A percentile compares a stretch with the other conserved stretches of the same genome.
phyloP scores from a whole-genome alignment of 352 stramenopile species.

The Phytophthora boehmeriae region DNA sequence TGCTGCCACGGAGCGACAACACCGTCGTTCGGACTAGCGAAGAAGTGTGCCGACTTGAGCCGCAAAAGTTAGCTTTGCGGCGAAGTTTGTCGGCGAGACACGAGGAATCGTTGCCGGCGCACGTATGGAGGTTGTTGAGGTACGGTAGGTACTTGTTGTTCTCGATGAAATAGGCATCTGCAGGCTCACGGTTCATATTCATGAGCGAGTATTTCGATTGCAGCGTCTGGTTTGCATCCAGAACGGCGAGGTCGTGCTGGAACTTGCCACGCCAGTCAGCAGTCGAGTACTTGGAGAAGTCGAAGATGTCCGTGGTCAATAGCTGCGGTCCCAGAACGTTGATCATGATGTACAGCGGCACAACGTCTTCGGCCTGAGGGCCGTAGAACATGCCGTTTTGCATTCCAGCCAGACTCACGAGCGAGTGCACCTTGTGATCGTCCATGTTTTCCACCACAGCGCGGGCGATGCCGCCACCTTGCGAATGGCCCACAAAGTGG shows the following conservation, averaged over 20 bases:
- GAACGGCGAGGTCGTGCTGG: slow-evolving; percentile 40
- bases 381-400: slow-evolving; percentile 66
- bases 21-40: slow-evolving; percentile 31
- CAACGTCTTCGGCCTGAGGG: slow-evolving; percentile 35
- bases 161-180: slow-evolving; percentile 6
- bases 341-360: slow-evolving; percentile 41
- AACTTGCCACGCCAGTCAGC: slow-evolving; percentile 36
- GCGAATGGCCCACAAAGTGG: slow-evolving; percentile 54
- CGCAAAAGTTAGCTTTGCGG: slow-evolving; percentile 35
- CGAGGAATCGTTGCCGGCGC: slow-evolving; percentile 1
- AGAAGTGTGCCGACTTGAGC: slow-evolving; percentile 34
- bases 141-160: slow-evolving; percentile 25
- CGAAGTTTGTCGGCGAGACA: slow-evolving; percentile 16
- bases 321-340: slow-evolving; percentile 32
- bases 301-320: slow-evolving; percentile 31
- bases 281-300: slow-evolving; percentile 36
- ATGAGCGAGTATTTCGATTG: slow-evolving; percentile 44
- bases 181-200: slow-evolving; percentile 45
- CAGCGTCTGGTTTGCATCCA: slow-evolving; percentile 35
- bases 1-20: slow-evolving; percentile 37
- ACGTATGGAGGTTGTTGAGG: slow-evolving; percentile 22
- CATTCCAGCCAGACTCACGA: slow-evolving; percentile 51
- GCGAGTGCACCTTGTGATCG: slow-evolving; percentile 49
- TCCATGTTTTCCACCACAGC: slow-evolving; percentile 62
- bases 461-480: slow-evolving; percentile 44